Base-by-base conservation (phyloP, 495 filamentous ascomycete genomes). In the Podospora sp. region DNA sequence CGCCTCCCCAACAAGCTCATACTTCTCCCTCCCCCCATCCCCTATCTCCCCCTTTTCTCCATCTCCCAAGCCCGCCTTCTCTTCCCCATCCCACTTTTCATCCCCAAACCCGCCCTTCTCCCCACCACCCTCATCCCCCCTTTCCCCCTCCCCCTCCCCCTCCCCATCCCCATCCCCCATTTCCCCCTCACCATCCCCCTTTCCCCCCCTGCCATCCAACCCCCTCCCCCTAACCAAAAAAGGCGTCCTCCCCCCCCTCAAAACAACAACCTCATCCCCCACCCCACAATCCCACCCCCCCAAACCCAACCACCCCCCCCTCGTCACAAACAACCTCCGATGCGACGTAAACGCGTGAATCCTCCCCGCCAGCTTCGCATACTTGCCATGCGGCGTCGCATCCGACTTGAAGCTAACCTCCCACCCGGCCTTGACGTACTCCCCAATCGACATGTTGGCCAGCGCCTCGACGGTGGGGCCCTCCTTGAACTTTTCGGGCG, bases 361-460 rank as follows among this genome's bases (percentile, higher is more conserved):
- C n/a, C 57, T 27, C 16, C n/a, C 16, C 21, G 57, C 26, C 3
- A 25, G 33, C 57, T 59, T 33, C 26, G 57, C 25, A 33, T 33
- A 59, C 57, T 4, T 12, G 6, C 57, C 57, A 25, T 59, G 51
- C 51, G 20, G 20, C 7, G 24, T n/a, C n/a, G n/a, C 24, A 2
- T 8, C 25, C 11, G 57, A 59, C 2, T 59, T n/a, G 18, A 2
- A 14, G 1, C 7, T 9, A 25, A 59, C 57, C 2, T 59, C 26
- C 5, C 25, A 29, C 57, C 25, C 25, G 16, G 9, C 33, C 21
- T 59, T 59, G 18, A 59, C 2, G 18, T 29, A 29, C 1, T 59
- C 57, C 5, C 16, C 4, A 6, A 59, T 59, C 16, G 57, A 59
- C 57, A 59, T 59, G 57, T 59, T 59, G 57, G 57, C 57, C 26